These are phyloP conservation scores for Cladophialophora chaetospira DNA, from an alignment of 2,329 filamentous ascomycete genomes.

Conservation along the genomic window DNA sequence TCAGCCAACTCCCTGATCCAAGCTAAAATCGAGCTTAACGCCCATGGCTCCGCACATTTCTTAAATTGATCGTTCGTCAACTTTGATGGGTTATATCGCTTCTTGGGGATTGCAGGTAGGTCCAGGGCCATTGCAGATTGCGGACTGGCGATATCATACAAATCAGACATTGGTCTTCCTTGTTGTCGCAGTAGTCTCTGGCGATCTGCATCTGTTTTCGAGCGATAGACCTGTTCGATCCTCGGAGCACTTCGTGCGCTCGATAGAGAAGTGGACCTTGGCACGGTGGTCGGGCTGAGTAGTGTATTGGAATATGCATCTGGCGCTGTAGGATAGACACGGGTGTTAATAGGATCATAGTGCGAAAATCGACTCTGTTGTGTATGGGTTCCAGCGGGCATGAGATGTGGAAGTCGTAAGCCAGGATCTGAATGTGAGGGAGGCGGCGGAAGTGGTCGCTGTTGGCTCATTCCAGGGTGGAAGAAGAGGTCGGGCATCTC, in stretches of 20 bases:
- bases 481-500: constrained; percentile 92
- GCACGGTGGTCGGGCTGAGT: constrained; percentile 53
- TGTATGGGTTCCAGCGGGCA: constrained; percentile 62
- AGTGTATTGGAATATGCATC: constrained; percentile 55
- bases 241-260: constrained; percentile 79
- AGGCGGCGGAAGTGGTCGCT: constrained; percentile 64
- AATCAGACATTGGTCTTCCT: constrained; percentile 52
- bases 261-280: constrained; percentile 78
- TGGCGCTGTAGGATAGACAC: constrained; percentile 45
- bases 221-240: constrained; percentile 79
- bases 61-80: constrained; percentile 78
- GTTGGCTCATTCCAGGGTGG: constrained; percentile 73
- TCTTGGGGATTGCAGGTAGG: constrained; percentile 79
- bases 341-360: constrained; percentile 41
- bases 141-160: constrained; percentile 57
- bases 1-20: constrained; percentile 92
- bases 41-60: constrained; percentile 88
- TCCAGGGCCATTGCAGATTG: constrained; percentile 67
- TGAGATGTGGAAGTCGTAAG: constrained; percentile 51
- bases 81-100: constrained; percentile 83
- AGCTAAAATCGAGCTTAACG: constrained; percentile 77
- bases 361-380: constrained; percentile 53
- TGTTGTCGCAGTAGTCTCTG: constrained; percentile 55
- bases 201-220: constrained; percentile 87
- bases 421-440: constrained; percentile 46